Conservation (phyloP, 306 rosid species). For the Ormosia emarginata region DNA sequence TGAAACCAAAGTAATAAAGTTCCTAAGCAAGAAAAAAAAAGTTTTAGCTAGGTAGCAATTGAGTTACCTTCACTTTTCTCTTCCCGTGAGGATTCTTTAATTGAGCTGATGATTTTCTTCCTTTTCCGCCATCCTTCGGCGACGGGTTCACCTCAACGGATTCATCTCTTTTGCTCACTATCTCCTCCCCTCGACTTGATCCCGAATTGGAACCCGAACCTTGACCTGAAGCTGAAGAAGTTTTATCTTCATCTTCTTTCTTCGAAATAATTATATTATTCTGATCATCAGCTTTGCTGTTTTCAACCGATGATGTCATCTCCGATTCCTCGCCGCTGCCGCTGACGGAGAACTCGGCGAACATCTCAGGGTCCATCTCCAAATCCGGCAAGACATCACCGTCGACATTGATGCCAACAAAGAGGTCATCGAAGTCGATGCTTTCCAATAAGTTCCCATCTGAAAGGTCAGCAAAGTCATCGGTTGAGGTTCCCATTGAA, state of each 20-base stretch:
- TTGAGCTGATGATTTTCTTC: conserved; percentile 52
- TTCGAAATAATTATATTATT: not conserved
- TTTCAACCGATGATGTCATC: conserved; percentile 39
- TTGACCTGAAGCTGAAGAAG: conserved; percentile 7
- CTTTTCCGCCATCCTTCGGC: conserved; percentile 35
- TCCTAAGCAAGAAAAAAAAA: not conserved
- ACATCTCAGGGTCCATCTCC: conserved; percentile 68
- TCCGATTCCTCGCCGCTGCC: conserved; percentile 51
- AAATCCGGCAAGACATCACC: conserved; percentile 74
- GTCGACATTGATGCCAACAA: conserved; percentile 49
- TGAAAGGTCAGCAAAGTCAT: conserved; percentile 48
- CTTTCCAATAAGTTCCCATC: conserved; percentile 65
- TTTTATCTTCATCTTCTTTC: conserved; percentile 40
- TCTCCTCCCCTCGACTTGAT: conserved; percentile 42
- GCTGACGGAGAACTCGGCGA: conserved; percentile 55
- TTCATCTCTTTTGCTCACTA: conserved; percentile 43
- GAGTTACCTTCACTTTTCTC: conserved; percentile 75
- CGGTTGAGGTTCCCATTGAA: conserved; percentile 29
- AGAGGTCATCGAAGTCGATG: conserved; percentile 76
- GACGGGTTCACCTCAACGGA: conserved; percentile 5
- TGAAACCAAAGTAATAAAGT: not conserved
- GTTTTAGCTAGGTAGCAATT: not conserved
- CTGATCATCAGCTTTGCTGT: not conserved
- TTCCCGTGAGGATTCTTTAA: conserved; percentile 67
- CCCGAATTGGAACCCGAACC: conserved; percentile 13